A percentile compares a stretch with the other conserved stretches of the same genome.
phyloP scores from a whole-genome alignment of 139 green algal genomes.

The Eudorina sp. region DNA sequence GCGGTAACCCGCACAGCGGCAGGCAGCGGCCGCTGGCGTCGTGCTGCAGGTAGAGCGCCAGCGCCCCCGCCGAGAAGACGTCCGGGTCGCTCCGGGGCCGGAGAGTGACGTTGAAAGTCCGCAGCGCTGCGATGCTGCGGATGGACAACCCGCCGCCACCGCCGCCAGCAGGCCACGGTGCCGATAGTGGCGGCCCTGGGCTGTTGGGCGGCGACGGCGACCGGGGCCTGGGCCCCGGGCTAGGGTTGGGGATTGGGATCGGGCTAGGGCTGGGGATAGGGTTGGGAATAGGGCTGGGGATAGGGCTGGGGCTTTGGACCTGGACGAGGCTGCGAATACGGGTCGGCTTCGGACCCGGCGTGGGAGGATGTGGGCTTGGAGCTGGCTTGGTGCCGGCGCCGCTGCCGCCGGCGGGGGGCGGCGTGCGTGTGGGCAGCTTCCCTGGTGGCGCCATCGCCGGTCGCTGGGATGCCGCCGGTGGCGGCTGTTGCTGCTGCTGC shows the following conservation, averaged over 20 bases:
- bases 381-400: not conserved
- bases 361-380: too few species aligned
- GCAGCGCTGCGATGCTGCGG: not conserved
- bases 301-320: too few species aligned
- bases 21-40: not conserved
- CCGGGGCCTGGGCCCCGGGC: too few species aligned
- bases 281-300: too few species aligned
- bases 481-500: slow-evolving; percentile 5
- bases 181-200: too few species aligned
- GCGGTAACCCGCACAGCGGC: slow-evolving; percentile 36
- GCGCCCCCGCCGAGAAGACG: not conserved
- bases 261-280: too few species aligned
- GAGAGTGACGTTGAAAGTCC: slow-evolving; percentile 3
- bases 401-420: not conserved
- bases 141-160: not conserved
- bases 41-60: slow-evolving; percentile 13
- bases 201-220: not conserved
- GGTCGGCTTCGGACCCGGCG: too few species aligned
- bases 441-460: not conserved
- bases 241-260: too few species aligned
- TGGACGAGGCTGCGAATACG: too few species aligned
- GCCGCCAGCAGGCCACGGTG: too few species aligned
- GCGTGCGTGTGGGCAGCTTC: too few species aligned
- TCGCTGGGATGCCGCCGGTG: not conserved
- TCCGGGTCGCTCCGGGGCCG: not conserved